Percentiles rank a stretch among this genome's conserved stretches.
Conservation (phyloP, 1,284 basidiomycete species). For the Pseudozyma hubeiensis region DNA sequence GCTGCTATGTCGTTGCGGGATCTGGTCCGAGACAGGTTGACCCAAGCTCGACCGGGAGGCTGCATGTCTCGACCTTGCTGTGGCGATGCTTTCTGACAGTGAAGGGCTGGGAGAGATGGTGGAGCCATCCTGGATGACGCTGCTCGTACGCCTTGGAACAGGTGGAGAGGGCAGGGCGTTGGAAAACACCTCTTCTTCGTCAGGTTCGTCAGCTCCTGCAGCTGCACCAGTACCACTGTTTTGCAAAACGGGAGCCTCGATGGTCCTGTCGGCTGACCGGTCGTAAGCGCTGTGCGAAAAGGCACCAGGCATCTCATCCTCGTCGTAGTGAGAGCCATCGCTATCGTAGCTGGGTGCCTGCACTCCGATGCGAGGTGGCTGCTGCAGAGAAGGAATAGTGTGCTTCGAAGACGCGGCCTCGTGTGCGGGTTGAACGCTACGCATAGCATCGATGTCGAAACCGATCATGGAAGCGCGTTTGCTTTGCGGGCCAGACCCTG, state of each 20-base stretch:
- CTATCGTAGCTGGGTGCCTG: slow-evolving; percentile 31
- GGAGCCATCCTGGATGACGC: slow-evolving; percentile 30
- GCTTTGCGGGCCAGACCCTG: slow-evolving; percentile 21
- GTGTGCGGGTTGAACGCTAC: slow-evolving; percentile 26
- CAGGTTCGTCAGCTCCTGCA: background rate
- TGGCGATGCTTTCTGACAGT: slow-evolving; percentile 8
- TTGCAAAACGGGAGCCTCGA: slow-evolving; percentile 2
- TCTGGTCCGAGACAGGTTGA: slow-evolving; percentile 9
- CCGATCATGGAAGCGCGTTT: slow-evolving; percentile 43
- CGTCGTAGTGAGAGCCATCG: slow-evolving; percentile 50
- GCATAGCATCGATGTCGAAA: slow-evolving; percentile 38
- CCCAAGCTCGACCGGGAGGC: slow-evolving; percentile 16
- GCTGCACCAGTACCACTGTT: background rate
- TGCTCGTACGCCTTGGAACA: slow-evolving; percentile 38
- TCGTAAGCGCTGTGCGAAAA: slow-evolving; percentile 19
- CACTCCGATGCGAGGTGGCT: slow-evolving; percentile 16
- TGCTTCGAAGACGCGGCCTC: background rate
- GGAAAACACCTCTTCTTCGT: slow-evolving; percentile 13
- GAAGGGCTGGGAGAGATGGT: slow-evolving; percentile 31
- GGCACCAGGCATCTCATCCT: slow-evolving; percentile 26
- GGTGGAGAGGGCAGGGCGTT: slow-evolving; percentile 42
- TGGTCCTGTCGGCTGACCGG: slow-evolving; percentile 24
- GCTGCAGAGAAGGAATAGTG: background rate
- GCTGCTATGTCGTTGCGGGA: slow-evolving; percentile 31
- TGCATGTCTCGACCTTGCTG: slow-evolving; percentile 10